Base-by-base conservation (phyloP, 148 eudicot genomes). In the Vaccinium macrocarpon region DNA sequence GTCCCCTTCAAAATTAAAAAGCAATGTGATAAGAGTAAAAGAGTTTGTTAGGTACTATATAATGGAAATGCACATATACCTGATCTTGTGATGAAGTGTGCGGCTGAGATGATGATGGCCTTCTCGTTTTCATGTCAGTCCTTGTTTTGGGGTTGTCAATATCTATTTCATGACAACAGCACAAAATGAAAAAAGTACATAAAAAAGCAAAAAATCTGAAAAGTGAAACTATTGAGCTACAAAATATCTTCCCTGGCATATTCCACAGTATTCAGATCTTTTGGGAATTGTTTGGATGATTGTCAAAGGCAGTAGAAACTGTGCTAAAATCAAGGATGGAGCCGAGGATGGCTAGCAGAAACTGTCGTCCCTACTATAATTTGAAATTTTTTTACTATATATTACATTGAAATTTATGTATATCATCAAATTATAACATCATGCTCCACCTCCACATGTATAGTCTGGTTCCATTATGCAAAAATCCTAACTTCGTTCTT, bases 41-140 rank as follows among this genome's bases (percentile, higher is more conserved):
- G 52, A 50, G 52, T 50, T 50, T 8, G 52, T 10, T 50, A 10
- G 10, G 52, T 50, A 35, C 4, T 35, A 10, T 50, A 8, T 50
- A 50, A 57, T 23, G 11, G 71, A 64, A 64, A 23, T 23, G 71
- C 14, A 23, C 8, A 68, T 1, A 42, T 68, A 68, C 73, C 73
- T 68, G 73, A 68, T 68, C 73, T 68, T 12, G 73, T 25, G 73
- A 27, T 11, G 73, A 68, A 68, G 38, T 53, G 87, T 46, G 71
- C 19, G 70, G 78, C 73, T 74, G 83, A 48, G 71, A 72, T 6
- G 87, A 42, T 42, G 46, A 56, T n/a, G 9, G 32, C 29, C 80
- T 85, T 81, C 79, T 74, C 55, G 84, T 29, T 85, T 81, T 85
- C 87, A 57, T 81, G 73, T 81, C 84, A 10, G 74, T 56, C 55